Base-by-base conservation (phyloP, 805 yeast species). In the Cyberlindnera maclurae region DNA sequence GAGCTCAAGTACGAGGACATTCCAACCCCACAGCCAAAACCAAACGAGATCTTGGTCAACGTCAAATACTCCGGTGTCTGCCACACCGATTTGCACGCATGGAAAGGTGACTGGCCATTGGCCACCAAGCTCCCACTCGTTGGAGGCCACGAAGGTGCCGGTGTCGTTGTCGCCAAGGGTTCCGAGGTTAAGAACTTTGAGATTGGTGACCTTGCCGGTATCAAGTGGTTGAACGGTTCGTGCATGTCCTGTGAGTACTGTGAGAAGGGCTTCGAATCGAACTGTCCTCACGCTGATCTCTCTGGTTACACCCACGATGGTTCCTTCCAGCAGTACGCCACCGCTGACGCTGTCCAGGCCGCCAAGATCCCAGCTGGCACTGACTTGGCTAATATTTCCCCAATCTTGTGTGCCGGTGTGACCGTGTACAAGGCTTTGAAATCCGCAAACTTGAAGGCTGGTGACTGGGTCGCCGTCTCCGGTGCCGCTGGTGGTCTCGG, bases 401-500 rank as follows among this genome's bases (percentile, higher is more conserved):
- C 83, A 49, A 71, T 52, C 42, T 40, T 52, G 46, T 52, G 57
- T 52, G 57, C 57, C 31, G 57, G 57, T 52, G 70, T 78, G 53
- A 77, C 84, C 38, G 83, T 75, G 38, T 77, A 76, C 75, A 77
- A 77, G 65, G 82, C 82, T 16, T 66, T 78, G 55, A 77, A 77
- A 65, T 68, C 77, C 38, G 80, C 83, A 38, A 58, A 67, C 47
- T 59, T 73, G 47, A 49, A 51, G 42, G 70, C 88, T 30, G 89
- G 90, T 56, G 77, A 82, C 59, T 82, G 82, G 81, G 83, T 80
- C 48, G 76, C 77, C 47, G 68, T 82, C 46, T 76, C 86, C 38
- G 89, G 90, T 68, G 88, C 87, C 47, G 85, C 78, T 59, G 89
- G 89, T 62, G 89, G 90, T 58, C 71, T 82, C 61, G 90, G 89